phyloP scores from a whole-genome alignment of 306 rosid species.

The Prunus campanulata region DNA sequence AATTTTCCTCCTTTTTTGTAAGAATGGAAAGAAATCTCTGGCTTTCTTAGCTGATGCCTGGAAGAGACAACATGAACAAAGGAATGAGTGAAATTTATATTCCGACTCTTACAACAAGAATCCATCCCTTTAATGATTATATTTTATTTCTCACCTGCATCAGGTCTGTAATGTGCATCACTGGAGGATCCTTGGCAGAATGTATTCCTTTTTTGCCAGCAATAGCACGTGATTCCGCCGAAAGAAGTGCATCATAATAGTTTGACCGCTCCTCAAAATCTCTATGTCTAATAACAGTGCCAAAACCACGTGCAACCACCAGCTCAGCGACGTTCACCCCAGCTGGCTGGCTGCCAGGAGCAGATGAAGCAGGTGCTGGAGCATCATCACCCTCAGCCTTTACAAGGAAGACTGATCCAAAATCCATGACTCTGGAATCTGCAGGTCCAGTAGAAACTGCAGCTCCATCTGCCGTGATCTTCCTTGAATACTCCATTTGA shows the following conservation, averaged over 20 bases:
- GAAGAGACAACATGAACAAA: slow-evolving; percentile 13
- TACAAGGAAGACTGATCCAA: slow-evolving; percentile 78
- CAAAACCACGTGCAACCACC: slow-evolving; percentile 83
- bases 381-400: slow-evolving; percentile 75
- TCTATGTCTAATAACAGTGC: slow-evolving; percentile 88
- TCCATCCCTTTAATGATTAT: slow-evolving; percentile 8
- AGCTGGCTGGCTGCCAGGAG: slow-evolving; percentile 48
- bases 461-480: slow-evolving; percentile 59
- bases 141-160: slow-evolving; percentile 48
- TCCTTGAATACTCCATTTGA: slow-evolving; percentile 96
- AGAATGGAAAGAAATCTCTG: slow-evolving; percentile 85
- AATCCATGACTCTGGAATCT: slow-evolving; percentile 94
- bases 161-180: slow-evolving; percentile 94
- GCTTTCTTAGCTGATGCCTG: slow-evolving; percentile 90
- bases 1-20: slow-evolving; percentile 77
- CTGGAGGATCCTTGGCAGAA: slow-evolving; percentile 96
- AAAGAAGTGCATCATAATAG: slow-evolving; percentile 89
- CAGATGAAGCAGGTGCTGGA: slow-evolving; percentile 42
- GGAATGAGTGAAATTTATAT: neutral
- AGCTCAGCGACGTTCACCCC: slow-evolving; percentile 78
- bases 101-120: slow-evolving; percentile 1
- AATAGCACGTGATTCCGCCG: slow-evolving; percentile 86
- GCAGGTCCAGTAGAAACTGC: slow-evolving; percentile 44
- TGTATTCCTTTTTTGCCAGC: slow-evolving; percentile 81
- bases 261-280: slow-evolving; percentile 98